These are phyloP conservation scores for Melampsora larici-populina DNA, from an alignment of 1,284 basidiomycete genomes.

Conservation along the genomic window DNA sequence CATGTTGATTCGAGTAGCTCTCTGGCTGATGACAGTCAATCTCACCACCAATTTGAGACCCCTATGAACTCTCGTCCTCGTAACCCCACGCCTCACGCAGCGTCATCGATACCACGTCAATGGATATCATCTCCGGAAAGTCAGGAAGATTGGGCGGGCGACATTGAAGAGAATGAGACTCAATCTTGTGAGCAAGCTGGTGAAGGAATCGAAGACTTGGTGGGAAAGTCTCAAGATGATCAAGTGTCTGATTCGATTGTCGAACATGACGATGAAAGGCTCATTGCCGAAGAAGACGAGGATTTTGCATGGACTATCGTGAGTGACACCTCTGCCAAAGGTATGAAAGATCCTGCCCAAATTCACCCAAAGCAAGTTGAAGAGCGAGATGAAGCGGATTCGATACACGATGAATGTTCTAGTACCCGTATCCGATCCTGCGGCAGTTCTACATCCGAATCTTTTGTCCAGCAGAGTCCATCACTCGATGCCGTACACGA, in stretches of 20 bases:
- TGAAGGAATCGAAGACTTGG: too few species aligned
- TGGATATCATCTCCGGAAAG: background rate
- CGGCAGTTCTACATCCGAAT: too few species aligned
- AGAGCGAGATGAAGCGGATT: too few species aligned
- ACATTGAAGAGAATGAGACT: too few species aligned
- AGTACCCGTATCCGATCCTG: too few species aligned
- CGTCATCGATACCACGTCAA: background rate
- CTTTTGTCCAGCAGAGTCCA: too few species aligned
- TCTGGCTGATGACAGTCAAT: background rate
- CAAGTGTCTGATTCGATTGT: background rate
- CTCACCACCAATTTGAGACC: background rate
- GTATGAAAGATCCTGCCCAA: too few species aligned
- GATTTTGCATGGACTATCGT: background rate
- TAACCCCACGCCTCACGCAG: conserved; percentile 1
- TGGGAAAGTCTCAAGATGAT: background rate
- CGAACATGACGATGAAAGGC: conserved; percentile 1
- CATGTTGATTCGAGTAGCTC: background rate
- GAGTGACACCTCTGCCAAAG: too few species aligned
- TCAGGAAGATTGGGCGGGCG: background rate
- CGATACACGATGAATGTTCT: too few species aligned
- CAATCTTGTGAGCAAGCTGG: too few species aligned
- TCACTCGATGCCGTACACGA: conserved; percentile 16
- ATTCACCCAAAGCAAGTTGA: too few species aligned
- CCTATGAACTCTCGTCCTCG: conserved; percentile 7
- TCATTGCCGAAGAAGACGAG: background rate